These are phyloP conservation scores for Zostera marina DNA, from an alignment of 116 monocot genomes.

Conservation along the genomic window DNA sequence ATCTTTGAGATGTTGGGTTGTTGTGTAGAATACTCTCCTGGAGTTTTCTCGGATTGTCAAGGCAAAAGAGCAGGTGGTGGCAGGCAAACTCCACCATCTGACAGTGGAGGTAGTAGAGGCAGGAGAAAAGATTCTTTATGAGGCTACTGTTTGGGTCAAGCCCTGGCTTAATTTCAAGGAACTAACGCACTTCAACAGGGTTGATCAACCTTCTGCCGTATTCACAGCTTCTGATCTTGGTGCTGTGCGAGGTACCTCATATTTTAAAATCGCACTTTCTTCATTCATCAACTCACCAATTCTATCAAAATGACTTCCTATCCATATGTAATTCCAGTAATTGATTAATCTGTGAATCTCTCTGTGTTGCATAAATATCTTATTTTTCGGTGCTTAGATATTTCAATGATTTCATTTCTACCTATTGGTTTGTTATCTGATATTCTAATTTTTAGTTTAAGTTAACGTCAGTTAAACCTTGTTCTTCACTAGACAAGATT, in stretches of 20 bases:
- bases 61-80: slow-evolving; percentile 46
- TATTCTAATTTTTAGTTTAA: too few relatives aligned
- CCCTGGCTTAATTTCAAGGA: slow-evolving; percentile 44
- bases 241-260: background rate
- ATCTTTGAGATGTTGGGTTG: too few relatives aligned
- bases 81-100: slow-evolving; percentile 37
- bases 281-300: background rate
- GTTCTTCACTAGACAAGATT: too few relatives aligned
- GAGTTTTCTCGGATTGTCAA: slow-evolving; percentile 36
- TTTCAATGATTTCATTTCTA: too few relatives aligned
- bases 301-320: background rate
- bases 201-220: slow-evolving; percentile 5
- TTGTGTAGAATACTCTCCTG: slow-evolving; percentile 28
- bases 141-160: slow-evolving; percentile 55
- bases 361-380: too few relatives aligned
- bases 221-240: background rate
- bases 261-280: background rate
- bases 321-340: too few relatives aligned
- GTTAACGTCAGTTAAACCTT: too few relatives aligned
- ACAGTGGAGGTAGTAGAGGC: slow-evolving; percentile 40
- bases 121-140: slow-evolving; percentile 34
- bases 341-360: too few relatives aligned
- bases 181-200: slow-evolving; percentile 34
- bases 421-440: too few relatives aligned
- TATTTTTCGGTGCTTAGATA: too few relatives aligned